phyloP scores from a whole-genome alignment of 208 protist species.

The Phytomonas sp. region DNA sequence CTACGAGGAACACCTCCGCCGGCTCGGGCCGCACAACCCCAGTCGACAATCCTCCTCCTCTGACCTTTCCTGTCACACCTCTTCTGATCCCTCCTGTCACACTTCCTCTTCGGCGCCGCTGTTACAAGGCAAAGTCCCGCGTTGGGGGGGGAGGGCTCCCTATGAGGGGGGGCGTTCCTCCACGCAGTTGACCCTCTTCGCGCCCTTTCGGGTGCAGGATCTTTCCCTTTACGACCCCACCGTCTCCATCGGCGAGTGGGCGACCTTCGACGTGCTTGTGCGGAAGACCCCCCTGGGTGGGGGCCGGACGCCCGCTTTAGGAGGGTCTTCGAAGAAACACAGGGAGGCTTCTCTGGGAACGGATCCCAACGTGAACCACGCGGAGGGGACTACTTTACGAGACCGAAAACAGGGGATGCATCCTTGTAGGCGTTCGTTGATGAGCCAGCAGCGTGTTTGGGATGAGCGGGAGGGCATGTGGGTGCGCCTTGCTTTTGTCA shows the following conservation, averaged over 20 bases:
- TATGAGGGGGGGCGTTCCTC: neutral
- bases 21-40: neutral
- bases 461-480: constrained; percentile 45
- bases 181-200: constrained; percentile 42
- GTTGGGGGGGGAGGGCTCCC: too few species aligned
- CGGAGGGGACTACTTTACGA: too few species aligned
- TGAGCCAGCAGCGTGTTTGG: too few species aligned
- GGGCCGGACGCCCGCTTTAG: too few species aligned
- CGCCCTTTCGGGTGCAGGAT: constrained; percentile 67
- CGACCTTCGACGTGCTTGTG: constrained; percentile 63
- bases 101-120: neutral
- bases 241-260: constrained; percentile 64
- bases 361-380: too few species aligned
- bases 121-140: neutral
- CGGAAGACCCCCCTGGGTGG: constrained; percentile 24
- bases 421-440: too few species aligned
- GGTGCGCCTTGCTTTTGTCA: constrained; percentile 58
- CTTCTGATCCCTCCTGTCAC: constrained; percentile 13
- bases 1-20: constrained; percentile 18
- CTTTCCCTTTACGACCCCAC: constrained; percentile 38
- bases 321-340: too few species aligned
- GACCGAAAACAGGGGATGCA: too few species aligned
- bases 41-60: neutral
- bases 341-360: too few species aligned
- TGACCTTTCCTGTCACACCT: neutral